Evolutionary conservation across 768 basidiomycete species (phyloP).

Genomic region (Steccherinum ochraceum): DNA sequence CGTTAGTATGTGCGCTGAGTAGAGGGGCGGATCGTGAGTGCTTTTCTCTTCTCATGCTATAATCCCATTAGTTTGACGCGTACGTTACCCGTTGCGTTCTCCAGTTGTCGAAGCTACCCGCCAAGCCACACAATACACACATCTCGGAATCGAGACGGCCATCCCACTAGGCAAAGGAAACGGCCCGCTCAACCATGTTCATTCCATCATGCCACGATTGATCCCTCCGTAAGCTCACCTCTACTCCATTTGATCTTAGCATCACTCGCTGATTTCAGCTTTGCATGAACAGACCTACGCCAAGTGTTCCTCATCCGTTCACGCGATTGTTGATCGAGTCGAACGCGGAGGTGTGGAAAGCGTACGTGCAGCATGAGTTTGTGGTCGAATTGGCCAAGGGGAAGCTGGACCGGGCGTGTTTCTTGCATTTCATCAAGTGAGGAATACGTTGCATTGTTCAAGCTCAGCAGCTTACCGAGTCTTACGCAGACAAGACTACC

Average conservation of each 20-base stretch:
- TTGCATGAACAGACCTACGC: constrained; percentile 42
- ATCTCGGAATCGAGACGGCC: constrained; percentile 68
- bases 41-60: constrained; percentile 2
- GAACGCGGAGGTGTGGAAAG: constrained; percentile 53
- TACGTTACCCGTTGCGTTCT: too few relatives aligned
- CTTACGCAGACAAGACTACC: constrained; percentile 65
- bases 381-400: constrained; percentile 71
- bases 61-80: too few relatives aligned
- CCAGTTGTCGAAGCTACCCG: constrained; percentile 53
- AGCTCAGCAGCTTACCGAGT: background rate
- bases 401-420: constrained; percentile 55
- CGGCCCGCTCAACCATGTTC: constrained; percentile 86
- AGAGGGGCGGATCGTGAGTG: constrained; percentile 38
- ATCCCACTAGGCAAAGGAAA: constrained; percentile 63
- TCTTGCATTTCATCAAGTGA: constrained; percentile 82
- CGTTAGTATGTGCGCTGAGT: constrained; percentile 64
- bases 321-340: constrained; percentile 55
- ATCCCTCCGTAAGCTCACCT: constrained; percentile 61
- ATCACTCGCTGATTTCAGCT: background rate
- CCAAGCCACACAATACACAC: constrained; percentile 64
- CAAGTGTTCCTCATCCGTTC: constrained; percentile 61
- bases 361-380: constrained; percentile 81
- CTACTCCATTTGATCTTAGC: constrained; percentile 11
- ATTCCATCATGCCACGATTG: constrained; percentile 40
- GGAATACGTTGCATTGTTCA: constrained; percentile 21